Base-by-base conservation (phyloP, 768 basidiomycete species). In the Termitomyces eurrhizus region DNA sequence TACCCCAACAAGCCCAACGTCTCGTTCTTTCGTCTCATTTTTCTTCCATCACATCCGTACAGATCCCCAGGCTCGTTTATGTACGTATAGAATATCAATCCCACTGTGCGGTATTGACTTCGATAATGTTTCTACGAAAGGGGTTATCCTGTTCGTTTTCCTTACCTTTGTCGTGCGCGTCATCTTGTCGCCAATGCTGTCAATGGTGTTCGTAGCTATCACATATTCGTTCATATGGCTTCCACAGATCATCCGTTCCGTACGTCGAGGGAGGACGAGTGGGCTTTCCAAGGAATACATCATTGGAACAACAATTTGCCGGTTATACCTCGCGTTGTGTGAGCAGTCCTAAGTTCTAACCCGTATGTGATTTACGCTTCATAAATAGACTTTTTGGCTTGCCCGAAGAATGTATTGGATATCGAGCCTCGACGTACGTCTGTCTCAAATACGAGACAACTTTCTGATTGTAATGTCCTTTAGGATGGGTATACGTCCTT, bases 391-490 rank as follows among this genome's bases (percentile, higher is more conserved):
- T 90, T 90, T 65, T 75, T 95, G 68, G 81, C 80, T 1, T 95
- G 91, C 68, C 90, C 93, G 0, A 85, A 85, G 68, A 97, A 95
- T 67, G 89, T 95, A 7, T 78, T 95, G 59, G 93, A 95, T 61
- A 79, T 93, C 16, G 82, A 90, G 63, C 84, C 89, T 14, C 81
- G 87, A 62, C 69, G 92, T 93, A 68, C 61, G 87, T 78, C 58
- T 32, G 14, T 37, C 26, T 46, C 63, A 91, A 89, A 73, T 35
- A 12, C 29, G 32, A 18, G 21, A n/a, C 14, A 13, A 33, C n/a
- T 12, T 44, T 29, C n/a, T 14, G 26, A 41, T 42, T 14, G 7
- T 11, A 44, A 32, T 9, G 21, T 44, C 37, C n/a, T 42, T 6
- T 37, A 61, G 60, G 55, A 42, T 92, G 90, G 90, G 77, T 86